phyloP scores from a whole-genome alignment of 1,284 basidiomycete species.

The Volvariella volvacea region DNA sequence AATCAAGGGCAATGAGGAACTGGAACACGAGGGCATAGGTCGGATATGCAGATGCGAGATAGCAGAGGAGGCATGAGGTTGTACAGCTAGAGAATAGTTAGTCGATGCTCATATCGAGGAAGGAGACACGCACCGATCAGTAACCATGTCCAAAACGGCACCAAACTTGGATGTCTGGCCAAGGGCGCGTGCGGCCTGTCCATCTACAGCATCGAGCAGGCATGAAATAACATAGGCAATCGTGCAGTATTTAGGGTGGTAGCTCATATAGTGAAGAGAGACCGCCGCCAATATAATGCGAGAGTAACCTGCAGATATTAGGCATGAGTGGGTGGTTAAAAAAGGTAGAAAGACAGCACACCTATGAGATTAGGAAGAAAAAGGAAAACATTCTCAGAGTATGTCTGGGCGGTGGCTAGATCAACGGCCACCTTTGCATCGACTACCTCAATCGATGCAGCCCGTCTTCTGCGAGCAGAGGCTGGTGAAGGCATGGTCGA shows the following conservation, averaged over 20 bases:
- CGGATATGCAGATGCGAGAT: slow-evolving; percentile 88
- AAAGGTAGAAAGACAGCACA: slow-evolving; percentile 22
- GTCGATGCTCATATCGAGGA: neutral
- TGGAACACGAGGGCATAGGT: slow-evolving; percentile 82
- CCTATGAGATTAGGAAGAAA: slow-evolving; percentile 97
- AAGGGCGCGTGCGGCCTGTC: slow-evolving; percentile 85
- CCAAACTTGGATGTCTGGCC: slow-evolving; percentile 95
- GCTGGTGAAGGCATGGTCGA: slow-evolving; percentile 7
- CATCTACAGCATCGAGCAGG: slow-evolving; percentile 93
- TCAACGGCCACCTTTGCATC: slow-evolving; percentile 78
- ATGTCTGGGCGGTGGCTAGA: slow-evolving; percentile 76
- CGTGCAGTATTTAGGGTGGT: slow-evolving; percentile 91
- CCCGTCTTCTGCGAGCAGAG: slow-evolving; percentile 20
- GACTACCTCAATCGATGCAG: slow-evolving; percentile 54
- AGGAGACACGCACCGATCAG: slow-evolving; percentile 71
- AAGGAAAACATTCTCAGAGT: slow-evolving; percentile 90
- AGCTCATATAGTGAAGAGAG: slow-evolving; percentile 91
- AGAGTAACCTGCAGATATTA: slow-evolving; percentile 64
- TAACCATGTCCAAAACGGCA: slow-evolving; percentile 99
- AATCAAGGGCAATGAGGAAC: slow-evolving; percentile 95
- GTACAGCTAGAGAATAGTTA: slow-evolving; percentile 67
- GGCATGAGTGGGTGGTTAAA: slow-evolving; percentile 3
- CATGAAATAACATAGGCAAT: slow-evolving; percentile 89
- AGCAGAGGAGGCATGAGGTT: slow-evolving; percentile 92
- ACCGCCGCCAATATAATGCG: slow-evolving; percentile 89